A percentile compares a stretch with the other conserved stretches of the same genome.
phyloP scores from a whole-genome alignment of 2,329 filamentous ascomycete genomes.

The Neurospora sp. region DNA sequence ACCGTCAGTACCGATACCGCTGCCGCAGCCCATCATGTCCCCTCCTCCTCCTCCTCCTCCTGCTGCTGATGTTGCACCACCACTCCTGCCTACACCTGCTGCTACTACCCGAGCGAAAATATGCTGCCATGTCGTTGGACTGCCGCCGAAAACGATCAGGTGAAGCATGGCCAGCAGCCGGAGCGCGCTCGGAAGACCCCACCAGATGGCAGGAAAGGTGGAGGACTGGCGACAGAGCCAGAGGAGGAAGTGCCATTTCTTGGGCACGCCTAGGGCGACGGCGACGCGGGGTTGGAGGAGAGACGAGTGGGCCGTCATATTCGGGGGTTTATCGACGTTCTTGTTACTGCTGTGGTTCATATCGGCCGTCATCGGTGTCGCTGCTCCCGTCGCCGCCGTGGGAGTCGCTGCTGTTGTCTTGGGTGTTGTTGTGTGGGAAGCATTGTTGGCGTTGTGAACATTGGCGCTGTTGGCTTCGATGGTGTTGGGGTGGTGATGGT shows the following conservation, averaged over 20 bases:
- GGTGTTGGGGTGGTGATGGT: background rate
- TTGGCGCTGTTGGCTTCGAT: background rate
- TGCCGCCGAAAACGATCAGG: conserved; percentile 20
- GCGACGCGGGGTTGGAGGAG: conserved; percentile 68
- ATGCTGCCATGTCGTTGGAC: conserved; percentile 4
- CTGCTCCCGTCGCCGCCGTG: background rate
- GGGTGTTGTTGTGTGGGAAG: background rate
- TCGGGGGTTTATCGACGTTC: background rate
- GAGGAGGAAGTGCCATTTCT: conserved; percentile 62
- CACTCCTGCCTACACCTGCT: conserved; percentile 3
- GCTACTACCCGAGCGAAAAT: conserved; percentile 2
- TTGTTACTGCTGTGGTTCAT: background rate
- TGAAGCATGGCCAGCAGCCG: conserved; percentile 58
- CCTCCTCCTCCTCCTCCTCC: background rate
- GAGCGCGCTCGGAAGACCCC: conserved; percentile 58
- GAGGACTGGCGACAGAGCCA: conserved; percentile 64
- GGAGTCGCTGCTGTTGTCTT: background rate
- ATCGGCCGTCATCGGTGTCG: background rate
- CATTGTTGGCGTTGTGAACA: background rate
- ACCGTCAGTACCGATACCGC: background rate
- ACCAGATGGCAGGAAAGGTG: conserved; percentile 60
- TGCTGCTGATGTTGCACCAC: background rate
- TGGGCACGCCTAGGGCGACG: conserved; percentile 64
- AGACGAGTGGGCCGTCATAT: conserved; percentile 21
- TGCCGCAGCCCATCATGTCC: background rate